phyloP scores from a whole-genome alignment of 164 flowering plant genomes.

The Platanus orientalis region DNA sequence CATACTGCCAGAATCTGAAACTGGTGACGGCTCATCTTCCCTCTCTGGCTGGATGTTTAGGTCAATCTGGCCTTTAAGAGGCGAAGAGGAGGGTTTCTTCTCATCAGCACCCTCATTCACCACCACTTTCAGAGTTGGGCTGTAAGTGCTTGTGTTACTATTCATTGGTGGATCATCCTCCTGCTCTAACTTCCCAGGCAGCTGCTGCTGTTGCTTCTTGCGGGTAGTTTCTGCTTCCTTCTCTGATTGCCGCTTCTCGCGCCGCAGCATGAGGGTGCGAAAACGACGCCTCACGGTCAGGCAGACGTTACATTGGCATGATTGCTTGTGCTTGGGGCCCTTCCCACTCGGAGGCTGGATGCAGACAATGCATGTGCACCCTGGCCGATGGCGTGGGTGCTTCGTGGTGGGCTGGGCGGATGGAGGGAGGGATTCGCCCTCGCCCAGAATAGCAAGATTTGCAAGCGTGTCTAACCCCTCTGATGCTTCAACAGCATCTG shows the following conservation, averaged over 20 bases:
- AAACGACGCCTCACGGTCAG: conserved; percentile 70
- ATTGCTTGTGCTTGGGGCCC: conserved; percentile 72
- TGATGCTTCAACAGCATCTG: conserved; percentile 38
- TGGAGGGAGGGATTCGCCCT: conserved; percentile 41
- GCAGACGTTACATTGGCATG: conserved; percentile 79
- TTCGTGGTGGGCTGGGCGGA: conserved; percentile 60
- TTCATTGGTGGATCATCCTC: conserved; percentile 28
- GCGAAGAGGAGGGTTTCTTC: conserved; percentile 35
- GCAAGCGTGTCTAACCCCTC: conserved; percentile 81
- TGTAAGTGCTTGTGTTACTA: conserved; percentile 22
- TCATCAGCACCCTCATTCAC: conserved; percentile 33
- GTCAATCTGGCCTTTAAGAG: conserved; percentile 72
- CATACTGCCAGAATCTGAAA: conserved; percentile 41
- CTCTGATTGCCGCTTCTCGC: conserved; percentile 63
- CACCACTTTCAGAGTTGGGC: conserved; percentile 18
- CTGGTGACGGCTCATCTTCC: conserved; percentile 60
- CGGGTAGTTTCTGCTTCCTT: conserved; percentile 48
- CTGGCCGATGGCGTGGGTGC: conserved; percentile 89
- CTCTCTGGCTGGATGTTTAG: conserved; percentile 81
- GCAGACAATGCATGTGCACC: conserved; percentile 94
- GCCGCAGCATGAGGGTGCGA: conserved; percentile 60
- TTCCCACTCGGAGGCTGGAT: conserved; percentile 95
- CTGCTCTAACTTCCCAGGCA: conserved; percentile 21
- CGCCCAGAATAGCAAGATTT: conserved; percentile 59
- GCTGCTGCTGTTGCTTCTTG: conserved; percentile 32